Evolutionary conservation across 2,329 filamentous ascomycete genomes (phyloP).

Genomic region (Corinectria fuckeliana): DNA sequence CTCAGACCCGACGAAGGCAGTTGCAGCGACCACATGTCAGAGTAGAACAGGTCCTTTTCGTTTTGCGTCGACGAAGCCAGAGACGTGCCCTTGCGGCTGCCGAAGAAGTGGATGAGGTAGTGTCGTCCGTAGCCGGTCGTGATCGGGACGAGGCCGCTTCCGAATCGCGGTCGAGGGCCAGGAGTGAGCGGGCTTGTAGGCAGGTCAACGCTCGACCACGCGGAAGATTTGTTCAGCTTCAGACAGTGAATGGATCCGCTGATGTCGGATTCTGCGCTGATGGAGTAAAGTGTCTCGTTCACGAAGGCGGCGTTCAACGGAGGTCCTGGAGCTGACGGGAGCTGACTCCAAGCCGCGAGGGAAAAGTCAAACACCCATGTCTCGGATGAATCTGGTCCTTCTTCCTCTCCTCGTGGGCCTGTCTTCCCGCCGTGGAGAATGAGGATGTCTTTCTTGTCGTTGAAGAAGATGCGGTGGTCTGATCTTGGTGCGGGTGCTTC

Average conservation of each 20-base stretch:
- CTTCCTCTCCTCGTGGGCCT: background rate
- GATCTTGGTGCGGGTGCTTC: conserved; percentile 10
- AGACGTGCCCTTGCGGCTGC: conserved; percentile 22
- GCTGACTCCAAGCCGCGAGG: conserved; percentile 16
- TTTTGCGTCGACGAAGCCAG: conserved; percentile 15
- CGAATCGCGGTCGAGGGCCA: conserved; percentile 27
- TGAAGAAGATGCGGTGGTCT: conserved; percentile 24
- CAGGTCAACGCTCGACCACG: conserved; percentile 24
- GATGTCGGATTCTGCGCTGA: conserved; percentile 24
- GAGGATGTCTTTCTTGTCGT: conserved; percentile 19
- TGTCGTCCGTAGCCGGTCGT: conserved; percentile 24
- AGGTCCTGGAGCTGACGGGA: conserved; percentile 15
- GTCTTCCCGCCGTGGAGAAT: conserved; percentile 22
- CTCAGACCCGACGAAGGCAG: conserved; percentile 18
- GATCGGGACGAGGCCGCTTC: conserved; percentile 18
- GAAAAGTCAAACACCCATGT: conserved; percentile 31
- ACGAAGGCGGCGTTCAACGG: conserved; percentile 23
- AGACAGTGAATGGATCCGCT: conserved; percentile 26
- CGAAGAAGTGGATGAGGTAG: conserved; percentile 28
- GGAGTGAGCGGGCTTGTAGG: conserved; percentile 23
- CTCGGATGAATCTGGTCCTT: background rate
- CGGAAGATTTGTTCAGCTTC: conserved; percentile 3
- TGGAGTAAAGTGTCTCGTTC: conserved; percentile 22
- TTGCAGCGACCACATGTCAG: conserved; percentile 31
- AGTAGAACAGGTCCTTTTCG: conserved; percentile 23